Evolutionary conservation across 768 basidiomycete species (phyloP).

Genomic region (Chlorophyllum brunneum): DNA sequence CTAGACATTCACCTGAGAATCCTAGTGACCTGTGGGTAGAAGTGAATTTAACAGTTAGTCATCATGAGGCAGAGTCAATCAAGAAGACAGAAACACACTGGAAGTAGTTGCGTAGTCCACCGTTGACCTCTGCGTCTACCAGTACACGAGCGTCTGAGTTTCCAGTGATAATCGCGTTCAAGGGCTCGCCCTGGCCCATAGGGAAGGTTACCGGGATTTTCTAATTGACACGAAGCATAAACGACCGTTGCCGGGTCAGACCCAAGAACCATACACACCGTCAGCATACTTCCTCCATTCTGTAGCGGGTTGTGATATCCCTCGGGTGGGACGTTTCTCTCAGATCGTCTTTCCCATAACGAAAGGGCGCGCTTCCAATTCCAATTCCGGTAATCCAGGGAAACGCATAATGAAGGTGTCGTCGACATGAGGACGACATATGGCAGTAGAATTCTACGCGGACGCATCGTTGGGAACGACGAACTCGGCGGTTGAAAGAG

Average conservation of each 20-base stretch:
- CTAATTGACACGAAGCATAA: conserved; percentile 26
- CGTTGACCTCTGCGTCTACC: conserved; percentile 51
- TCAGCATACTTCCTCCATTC: conserved; percentile 65
- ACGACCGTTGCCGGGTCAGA: not conserved
- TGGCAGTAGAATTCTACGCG: conserved; percentile 6
- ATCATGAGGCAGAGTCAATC: not conserved
- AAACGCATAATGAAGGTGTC: conserved; percentile 17
- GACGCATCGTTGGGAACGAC: conserved; percentile 15
- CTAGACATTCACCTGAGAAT: conserved; percentile 77
- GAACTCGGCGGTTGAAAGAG: not conserved
- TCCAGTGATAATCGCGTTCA: conserved; percentile 79
- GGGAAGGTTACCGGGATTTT: conserved; percentile 57
- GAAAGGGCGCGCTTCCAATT: conserved; percentile 15
- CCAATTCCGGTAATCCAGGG: conserved; percentile 14
- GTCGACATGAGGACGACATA: conserved; percentile 18
- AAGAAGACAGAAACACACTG: conserved; percentile 44
- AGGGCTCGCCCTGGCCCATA: conserved; percentile 76
- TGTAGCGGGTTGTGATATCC: conserved; percentile 60
- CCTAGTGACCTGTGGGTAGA: conserved; percentile 52
- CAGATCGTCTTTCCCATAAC: not conserved
- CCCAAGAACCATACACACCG: conserved; percentile 41
- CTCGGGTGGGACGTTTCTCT: conserved; percentile 36
- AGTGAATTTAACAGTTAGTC: not conserved
- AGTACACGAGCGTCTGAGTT: conserved; percentile 71
- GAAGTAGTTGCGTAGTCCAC: conserved; percentile 81